Base-by-base conservation (phyloP, 2,329 filamentous ascomycete species). In the Hypoxylon sp. region DNA sequence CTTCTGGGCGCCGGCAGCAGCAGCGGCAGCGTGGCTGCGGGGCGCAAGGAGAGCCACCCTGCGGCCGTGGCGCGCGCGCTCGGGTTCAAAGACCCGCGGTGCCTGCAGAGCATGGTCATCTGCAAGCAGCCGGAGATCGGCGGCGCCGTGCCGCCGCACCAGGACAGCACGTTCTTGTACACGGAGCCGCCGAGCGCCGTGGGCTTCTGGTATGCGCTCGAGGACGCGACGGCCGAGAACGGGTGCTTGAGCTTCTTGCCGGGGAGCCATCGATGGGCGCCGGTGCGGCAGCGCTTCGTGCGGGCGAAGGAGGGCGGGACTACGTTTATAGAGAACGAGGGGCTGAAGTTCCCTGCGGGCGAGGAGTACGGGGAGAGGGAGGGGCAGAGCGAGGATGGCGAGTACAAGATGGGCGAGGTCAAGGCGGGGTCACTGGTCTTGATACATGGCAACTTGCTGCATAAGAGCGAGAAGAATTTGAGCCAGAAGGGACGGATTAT, bases 91-190 rank as follows among this genome's bases (percentile, higher is more conserved):
- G 93, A 97, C 79, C 93, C 95, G 1, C 85, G 91, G 20, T 88
- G 86, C 66, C 85, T 99, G 58, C 96, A 99, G 84, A 96, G 92
- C 79, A 99, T 99, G 96, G 87, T 98, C 30, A 98, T 99, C 75
- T 98, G 94, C 88, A 99, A 99, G 81, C 95, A 98, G 82, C 95
- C 96, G 22, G 93, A 97, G 81, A 98, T 98, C 59, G 96, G 96
- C 30, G 95, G 93, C 22, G 92, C 92, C 1, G 96, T 98, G 48
- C 94, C 92, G 0, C 89, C 94, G 22, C 96, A 99, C 79, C 95
- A 97, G 82, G 95, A 98, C 81, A 93, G 89, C 72, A 95, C 94
- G 0, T 99, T 98, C 74, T 75, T 99, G 69, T 98, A 97, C 79
- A 98, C 96, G 1, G 84, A 94, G 72, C 92, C 93, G 40, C 95